A percentile compares a stretch with the other conserved stretches of the same genome.
These are phyloP conservation scores for Boletus vermiculosoides DNA, from an alignment of 768 basidiomycete species.

Conservation along the genomic window DNA sequence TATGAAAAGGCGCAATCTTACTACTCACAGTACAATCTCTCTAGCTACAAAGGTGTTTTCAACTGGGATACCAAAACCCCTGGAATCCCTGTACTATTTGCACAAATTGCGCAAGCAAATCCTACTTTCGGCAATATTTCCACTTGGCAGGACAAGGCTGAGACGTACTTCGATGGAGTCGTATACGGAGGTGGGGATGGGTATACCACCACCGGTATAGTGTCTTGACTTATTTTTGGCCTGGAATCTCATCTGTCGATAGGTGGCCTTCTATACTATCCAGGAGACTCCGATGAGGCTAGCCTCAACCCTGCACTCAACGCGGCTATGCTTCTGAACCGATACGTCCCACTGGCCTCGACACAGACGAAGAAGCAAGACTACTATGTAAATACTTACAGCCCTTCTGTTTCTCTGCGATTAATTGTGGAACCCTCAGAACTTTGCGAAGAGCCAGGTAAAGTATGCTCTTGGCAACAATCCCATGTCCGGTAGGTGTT, in stretches of 20 bases:
- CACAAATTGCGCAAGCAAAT: slow-evolving; percentile 65
- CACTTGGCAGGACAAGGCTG: slow-evolving; percentile 67
- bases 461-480: slow-evolving; percentile 86
- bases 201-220: slow-evolving; percentile 60
- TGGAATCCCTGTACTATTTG: slow-evolving; percentile 70
- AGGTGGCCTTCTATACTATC: slow-evolving; percentile 82
- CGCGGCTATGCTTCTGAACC: slow-evolving; percentile 75
- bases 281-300: slow-evolving; percentile 79
- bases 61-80: slow-evolving; percentile 90
- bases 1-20: slow-evolving; percentile 64
- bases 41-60: slow-evolving; percentile 56
- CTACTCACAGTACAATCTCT: slow-evolving; percentile 57
- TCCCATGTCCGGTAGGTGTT: slow-evolving; percentile 71
- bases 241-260: not conserved
- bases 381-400: slow-evolving; percentile 52
- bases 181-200: slow-evolving; percentile 55
- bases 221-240: not conserved
- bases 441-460: slow-evolving; percentile 73
- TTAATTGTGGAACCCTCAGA: slow-evolving; percentile 37
- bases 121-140: slow-evolving; percentile 56
- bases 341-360: slow-evolving; percentile 75
- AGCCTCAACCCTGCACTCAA: slow-evolving; percentile 87
- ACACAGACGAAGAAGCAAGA: slow-evolving; percentile 51
- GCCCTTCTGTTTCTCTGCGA: not conserved
- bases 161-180: slow-evolving; percentile 73